A percentile compares a stretch with the other conserved stretches of the same genome.
phyloP scores from a whole-genome alignment of 2,329 filamentous ascomycete species.

The Aspergillus versicolor region DNA sequence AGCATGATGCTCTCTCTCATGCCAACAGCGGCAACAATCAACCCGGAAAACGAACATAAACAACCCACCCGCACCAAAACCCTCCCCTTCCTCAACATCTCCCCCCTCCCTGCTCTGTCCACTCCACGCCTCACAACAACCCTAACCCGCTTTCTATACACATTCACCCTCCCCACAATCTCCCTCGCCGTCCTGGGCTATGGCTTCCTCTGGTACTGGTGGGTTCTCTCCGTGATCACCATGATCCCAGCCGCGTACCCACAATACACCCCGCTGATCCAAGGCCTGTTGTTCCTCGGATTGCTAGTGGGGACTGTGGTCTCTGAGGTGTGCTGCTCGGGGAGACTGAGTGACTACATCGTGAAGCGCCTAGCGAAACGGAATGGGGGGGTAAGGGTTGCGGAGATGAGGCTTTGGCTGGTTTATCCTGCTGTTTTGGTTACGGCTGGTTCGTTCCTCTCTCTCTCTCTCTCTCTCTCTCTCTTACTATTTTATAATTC shows the following conservation, averaged over 20 bases:
- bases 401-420: conserved; percentile 59
- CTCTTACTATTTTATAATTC: no score
- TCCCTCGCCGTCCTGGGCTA: conserved; percentile 50
- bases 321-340: conserved; percentile 54
- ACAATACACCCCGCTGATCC: conserved; percentile 49
- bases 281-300: conserved; percentile 55
- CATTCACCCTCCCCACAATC: conserved; percentile 49
- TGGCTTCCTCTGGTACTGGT: conserved; percentile 59
- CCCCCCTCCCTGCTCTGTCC: conserved; percentile 50
- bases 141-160: conserved; percentile 46
- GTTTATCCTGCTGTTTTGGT: conserved; percentile 53
- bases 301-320: conserved; percentile 54
- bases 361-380: conserved; percentile 47
- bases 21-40: conserved; percentile 19
- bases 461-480: background rate
- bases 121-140: conserved; percentile 53
- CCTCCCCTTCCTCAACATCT: conserved; percentile 48
- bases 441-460: conserved; percentile 36
- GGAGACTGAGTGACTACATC: conserved; percentile 53
- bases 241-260: conserved; percentile 54
- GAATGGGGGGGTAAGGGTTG: conserved; percentile 44
- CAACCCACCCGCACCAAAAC: conserved; percentile 41
- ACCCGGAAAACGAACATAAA: conserved; percentile 11
- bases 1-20: conserved; percentile 47
- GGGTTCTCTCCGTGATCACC: conserved; percentile 54